Conservation (phyloP, 164 flowering plant genomes). For the Magnolia officinalis region DNA sequence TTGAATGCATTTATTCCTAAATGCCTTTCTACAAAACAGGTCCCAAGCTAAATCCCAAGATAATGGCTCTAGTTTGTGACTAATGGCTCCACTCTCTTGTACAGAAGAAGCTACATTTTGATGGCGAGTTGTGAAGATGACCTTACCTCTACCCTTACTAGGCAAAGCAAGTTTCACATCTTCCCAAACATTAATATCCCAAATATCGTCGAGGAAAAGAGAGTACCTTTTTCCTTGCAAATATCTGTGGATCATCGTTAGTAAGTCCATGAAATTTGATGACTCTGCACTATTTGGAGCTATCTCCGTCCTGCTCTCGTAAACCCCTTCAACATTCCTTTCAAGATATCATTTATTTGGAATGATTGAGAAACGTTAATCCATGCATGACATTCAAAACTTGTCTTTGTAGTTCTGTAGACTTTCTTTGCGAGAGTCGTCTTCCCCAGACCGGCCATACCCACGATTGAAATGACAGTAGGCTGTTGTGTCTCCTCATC, state of each 20-base stretch:
- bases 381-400: constrained; percentile 1
- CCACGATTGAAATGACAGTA: constrained; percentile 4
- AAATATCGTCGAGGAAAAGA: constrained; percentile 27
- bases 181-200: constrained; percentile 7
- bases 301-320: not conserved
- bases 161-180: constrained; percentile 5
- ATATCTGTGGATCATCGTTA: not conserved
- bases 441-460: constrained; percentile 5
- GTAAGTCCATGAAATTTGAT: not conserved
- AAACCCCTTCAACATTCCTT: not conserved
- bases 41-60: not conserved
- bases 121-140: constrained; percentile 12
- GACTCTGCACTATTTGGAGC: not conserved
- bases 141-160: not conserved
- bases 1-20: not conserved
- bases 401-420: not conserved
- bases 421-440: constrained; percentile 4
- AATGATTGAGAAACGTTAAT: constrained; percentile 1
- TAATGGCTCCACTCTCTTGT: not conserved
- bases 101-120: not conserved
- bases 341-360: not conserved
- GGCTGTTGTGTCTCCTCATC: not conserved
- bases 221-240: constrained; percentile 14
- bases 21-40: not conserved
- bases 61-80: not conserved